phyloP scores from a whole-genome alignment of 2,329 filamentous ascomycete species.

The Zarea fungicola region DNA sequence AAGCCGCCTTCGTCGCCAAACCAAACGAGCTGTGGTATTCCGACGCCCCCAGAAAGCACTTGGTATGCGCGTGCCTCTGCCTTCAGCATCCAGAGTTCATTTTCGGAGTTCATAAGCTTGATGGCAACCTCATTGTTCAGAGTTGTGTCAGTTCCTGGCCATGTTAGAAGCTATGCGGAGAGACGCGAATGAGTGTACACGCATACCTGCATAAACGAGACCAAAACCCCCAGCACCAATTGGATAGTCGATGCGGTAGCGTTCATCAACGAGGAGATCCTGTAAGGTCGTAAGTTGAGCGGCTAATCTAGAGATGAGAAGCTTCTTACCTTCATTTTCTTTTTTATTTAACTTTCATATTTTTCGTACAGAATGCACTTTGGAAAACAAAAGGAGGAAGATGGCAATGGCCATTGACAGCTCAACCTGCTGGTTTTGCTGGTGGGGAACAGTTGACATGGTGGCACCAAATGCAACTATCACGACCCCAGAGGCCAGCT shows the following conservation, averaged over 20 bases:
- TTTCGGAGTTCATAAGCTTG: constrained; percentile 16
- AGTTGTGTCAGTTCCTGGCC: constrained; percentile 17
- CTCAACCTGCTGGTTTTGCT: too few species aligned
- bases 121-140: constrained; percentile 32
- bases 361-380: too few species aligned
- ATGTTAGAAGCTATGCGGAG: neutral
- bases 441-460: too few species aligned
- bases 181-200: neutral
- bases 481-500: neutral
- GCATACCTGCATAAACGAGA: constrained; percentile 18
- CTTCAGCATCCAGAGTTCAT: constrained; percentile 10
- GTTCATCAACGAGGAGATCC: constrained; percentile 19
- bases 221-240: constrained; percentile 19
- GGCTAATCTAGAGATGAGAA: neutral
- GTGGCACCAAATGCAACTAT: neutral
- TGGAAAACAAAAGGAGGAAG: too few species aligned
- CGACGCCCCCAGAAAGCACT: constrained; percentile 15
- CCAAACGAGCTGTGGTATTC: constrained; percentile 21
- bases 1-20: constrained; percentile 18
- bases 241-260: constrained; percentile 17
- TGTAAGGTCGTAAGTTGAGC: neutral
- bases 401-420: too few species aligned
- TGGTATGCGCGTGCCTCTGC: constrained; percentile 16
- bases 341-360: too few species aligned
- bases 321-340: neutral